Base-by-base conservation (phyloP, 2,329 filamentous ascomycete species). In the Aspergillus viridinutans region DNA sequence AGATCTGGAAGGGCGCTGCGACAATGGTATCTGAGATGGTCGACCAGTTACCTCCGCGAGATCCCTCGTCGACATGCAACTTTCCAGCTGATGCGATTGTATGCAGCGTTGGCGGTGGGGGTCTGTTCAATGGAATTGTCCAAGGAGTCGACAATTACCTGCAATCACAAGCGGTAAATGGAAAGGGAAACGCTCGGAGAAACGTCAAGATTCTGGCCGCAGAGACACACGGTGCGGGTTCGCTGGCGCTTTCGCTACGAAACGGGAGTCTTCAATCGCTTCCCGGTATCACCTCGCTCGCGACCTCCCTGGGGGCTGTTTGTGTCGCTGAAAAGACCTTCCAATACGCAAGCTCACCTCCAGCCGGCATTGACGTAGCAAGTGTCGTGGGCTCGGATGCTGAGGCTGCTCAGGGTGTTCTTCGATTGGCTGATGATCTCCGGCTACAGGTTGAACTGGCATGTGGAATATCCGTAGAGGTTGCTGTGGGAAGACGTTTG, bases 101-200 rank as follows among this genome's bases (percentile, higher is more conserved):
- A 49, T 92, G 88, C 72, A 87, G 81, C 56, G 88, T 92, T 29
- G 90, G 90, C 10, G 90, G 90, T 4, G 90, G 90, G 8, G 90
- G 90, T 0, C 74, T 94, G 21, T 81, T 95, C 49, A 88, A 86
- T 66, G 90, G 90, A 3, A 74, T 94, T 53, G 82, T 89, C 73
- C 77, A 85, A 60, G 89, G 87, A 4, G 74, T 92, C 9, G 79
- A 58, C 61, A 52, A 58, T 42, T 55, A 66, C 55, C 40, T 67
- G n/a, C 53, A 58, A 26, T 50, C 56, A 40, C 50, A 60, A 5
- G 71, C 73, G 5, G 14, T 14, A 1, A 42, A 29, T 38, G 29
- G 26, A 40, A 20, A 17, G 4, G 53, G 25, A 42, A 29, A 29
- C 12, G 9, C 53, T 9, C 21, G 10, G 47, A 61, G 61, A 14